A percentile compares a stretch with the other conserved stretches of the same genome.
Conservation (phyloP, 768 basidiomycete species). For the Tephrocybe rancida region DNA sequence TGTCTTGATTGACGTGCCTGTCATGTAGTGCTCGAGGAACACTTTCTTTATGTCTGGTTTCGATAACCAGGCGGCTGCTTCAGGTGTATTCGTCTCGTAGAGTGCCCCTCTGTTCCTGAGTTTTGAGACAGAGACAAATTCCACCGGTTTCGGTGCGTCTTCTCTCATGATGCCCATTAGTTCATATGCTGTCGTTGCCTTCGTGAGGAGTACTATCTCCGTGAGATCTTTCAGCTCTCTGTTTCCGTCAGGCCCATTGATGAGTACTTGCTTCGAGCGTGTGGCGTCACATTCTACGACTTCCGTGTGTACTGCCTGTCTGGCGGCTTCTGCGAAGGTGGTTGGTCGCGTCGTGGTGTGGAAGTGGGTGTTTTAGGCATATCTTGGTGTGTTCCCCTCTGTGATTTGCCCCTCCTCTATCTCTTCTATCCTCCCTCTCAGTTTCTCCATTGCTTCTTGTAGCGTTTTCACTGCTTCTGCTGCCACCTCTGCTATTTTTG, state of each 20-base stretch:
- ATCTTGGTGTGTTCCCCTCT: background rate
- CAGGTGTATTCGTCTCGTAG: background rate
- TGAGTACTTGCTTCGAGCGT: background rate
- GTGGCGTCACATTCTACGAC: background rate
- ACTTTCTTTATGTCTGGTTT: background rate
- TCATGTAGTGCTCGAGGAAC: background rate
- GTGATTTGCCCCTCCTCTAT: background rate
- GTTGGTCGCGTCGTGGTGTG: background rate
- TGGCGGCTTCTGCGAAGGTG: background rate
- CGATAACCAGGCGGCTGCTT: background rate
- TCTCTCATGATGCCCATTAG: background rate
- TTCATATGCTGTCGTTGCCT: background rate
- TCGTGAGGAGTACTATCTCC: background rate
- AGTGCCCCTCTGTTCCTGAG: background rate
- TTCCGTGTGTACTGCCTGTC: background rate
- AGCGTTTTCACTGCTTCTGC: background rate
- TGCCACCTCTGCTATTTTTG: background rate
- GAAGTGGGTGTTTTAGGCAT: background rate
- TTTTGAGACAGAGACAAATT: background rate
- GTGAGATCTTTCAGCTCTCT: background rate
- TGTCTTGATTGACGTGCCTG: background rate
- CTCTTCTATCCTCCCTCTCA: background rate
- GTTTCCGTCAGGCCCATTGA: background rate
- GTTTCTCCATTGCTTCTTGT: background rate
- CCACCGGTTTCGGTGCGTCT: background rate